Base-by-base conservation (phyloP, 2,329 filamentous ascomycete genomes). In the Ophiobolus disseminans region DNA sequence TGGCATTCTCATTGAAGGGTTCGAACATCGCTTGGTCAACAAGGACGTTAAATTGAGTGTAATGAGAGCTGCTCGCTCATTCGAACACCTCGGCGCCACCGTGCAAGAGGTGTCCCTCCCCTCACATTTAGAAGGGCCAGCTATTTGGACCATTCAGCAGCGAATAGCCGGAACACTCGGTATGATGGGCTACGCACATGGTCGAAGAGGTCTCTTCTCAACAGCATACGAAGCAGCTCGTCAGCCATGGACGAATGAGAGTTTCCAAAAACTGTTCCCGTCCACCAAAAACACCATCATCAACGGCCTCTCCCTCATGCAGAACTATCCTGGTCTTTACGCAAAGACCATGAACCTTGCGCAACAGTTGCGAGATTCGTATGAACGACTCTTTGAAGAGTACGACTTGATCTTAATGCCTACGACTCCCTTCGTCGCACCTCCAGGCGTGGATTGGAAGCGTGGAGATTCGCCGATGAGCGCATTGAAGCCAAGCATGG, bases 191-290 rank as follows among this genome's bases (percentile, higher is more conserved):
- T 55, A 56, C 16, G 56, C 60, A 20, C 60, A 62, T 36, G 60
- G 60, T 16, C 53, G 58, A 23, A 45, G 60, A 48, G 58, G 58
- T 8, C 40, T 63, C 3, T 62, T 63, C 16, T 60, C 58, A 21
- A 60, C 55, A 22, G 60, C 50, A 20, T 65, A 49, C 23, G 79
- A 83, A 53, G 66, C 73, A n/a, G 75, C 74, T 2, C 71, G 78
- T 5, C 73, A 79, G 0, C 78, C 78, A 0, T 81, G 77, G 77
- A 78, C 74, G 0, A 65, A 76, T 11, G 68, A 75, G n/a, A 74
- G 73, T 40, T 82, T 82, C 50, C 70, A 78, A 37, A 77, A 77
- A 40, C 65, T 79, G 0, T 80, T 79, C 56, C 78, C 72, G 1
- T 65, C 63, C 0, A 65, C 80, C 1, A 80, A 80, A 44, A 81